Evolutionary conservation across 2,329 filamentous ascomycete genomes (phyloP).

Genomic region (Colletotrichum gigasporum): DNA sequence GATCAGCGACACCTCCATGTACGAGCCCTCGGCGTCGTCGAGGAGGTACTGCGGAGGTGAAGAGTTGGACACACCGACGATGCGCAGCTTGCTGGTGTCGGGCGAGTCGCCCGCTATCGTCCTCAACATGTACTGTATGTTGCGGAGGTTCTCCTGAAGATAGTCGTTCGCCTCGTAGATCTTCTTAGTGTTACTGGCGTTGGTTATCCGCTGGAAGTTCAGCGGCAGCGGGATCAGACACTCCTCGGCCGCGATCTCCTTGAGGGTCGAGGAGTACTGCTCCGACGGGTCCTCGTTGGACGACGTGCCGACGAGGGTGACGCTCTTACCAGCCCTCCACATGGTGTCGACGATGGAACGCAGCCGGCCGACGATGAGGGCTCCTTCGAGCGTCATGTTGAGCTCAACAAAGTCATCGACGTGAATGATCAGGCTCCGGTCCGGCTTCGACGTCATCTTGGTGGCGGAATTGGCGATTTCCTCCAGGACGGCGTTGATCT

Average conservation of each 20-base stretch:
- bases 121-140: constrained; percentile 57
- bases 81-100: constrained; percentile 25
- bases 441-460: constrained; percentile 21
- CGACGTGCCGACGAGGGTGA: constrained; percentile 85
- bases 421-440: constrained; percentile 74
- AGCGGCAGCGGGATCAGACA: constrained; percentile 46
- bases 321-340: constrained; percentile 74
- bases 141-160: constrained; percentile 56
- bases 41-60: constrained; percentile 25
- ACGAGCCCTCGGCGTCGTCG: constrained; percentile 20
- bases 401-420: constrained; percentile 86
- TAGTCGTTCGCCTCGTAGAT: constrained; percentile 44
- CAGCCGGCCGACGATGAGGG: constrained; percentile 74
- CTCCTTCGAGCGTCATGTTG: constrained; percentile 73
- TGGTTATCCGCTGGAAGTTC: constrained; percentile 34
- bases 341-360: constrained; percentile 76
- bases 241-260: constrained; percentile 50
- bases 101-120: constrained; percentile 42
- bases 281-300: constrained; percentile 61
- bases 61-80: constrained; percentile 24
- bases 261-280: constrained; percentile 51
- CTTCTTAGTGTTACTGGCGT: constrained; percentile 25
- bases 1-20: constrained; percentile 33
- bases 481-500: constrained; percentile 66
- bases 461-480: constrained; percentile 48